These are phyloP conservation scores for Boletellus dicymbophilus DNA, from an alignment of 1,284 basidiomycete genomes.

Conservation along the genomic window DNA sequence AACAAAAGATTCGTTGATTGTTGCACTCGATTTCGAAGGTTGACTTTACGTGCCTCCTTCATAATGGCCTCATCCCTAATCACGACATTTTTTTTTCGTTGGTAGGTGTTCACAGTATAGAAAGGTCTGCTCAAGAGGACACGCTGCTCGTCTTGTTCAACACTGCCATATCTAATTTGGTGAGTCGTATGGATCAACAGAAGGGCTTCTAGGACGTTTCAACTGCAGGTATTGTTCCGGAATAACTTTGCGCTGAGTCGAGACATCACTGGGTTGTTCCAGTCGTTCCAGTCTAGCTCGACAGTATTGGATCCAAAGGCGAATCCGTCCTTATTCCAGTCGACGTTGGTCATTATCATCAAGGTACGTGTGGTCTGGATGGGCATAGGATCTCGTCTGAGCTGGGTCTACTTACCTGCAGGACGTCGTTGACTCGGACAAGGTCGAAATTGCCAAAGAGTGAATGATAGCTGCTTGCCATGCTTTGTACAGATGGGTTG, in stretches of 20 bases:
- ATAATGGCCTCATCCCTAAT: too few relatives aligned
- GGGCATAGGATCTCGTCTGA: too few relatives aligned
- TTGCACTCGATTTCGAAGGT: conserved; percentile 68
- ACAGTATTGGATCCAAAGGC: conserved; percentile 56
- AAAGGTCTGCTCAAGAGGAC: conserved; percentile 62
- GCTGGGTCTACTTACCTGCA: too few relatives aligned
- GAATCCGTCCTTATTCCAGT: conserved; percentile 60
- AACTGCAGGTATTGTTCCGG: conserved; percentile 61
- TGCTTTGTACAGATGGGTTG: too few relatives aligned
- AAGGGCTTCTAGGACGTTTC: too few relatives aligned
- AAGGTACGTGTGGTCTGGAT: too few relatives aligned
- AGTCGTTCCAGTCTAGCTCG: conserved; percentile 65
- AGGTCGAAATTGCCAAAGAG: conserved; percentile 56
- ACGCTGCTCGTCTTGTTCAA: conserved; percentile 64
- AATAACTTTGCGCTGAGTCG: conserved; percentile 64
- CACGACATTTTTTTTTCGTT: neutral
- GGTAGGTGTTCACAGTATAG: conserved; percentile 63
- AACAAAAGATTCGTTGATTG: conserved; percentile 52
- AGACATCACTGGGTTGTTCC: conserved; percentile 59
- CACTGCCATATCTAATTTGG: conserved; percentile 62
- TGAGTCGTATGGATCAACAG: conserved; percentile 23
- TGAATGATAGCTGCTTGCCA: too few relatives aligned
- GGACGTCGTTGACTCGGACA: conserved; percentile 62
- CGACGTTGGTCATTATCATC: conserved; percentile 60
- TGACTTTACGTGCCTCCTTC: too few relatives aligned